Evolutionary conservation across 2,329 filamentous ascomycete genomes (phyloP).

Genomic region (Phyllachora maydis): DNA sequence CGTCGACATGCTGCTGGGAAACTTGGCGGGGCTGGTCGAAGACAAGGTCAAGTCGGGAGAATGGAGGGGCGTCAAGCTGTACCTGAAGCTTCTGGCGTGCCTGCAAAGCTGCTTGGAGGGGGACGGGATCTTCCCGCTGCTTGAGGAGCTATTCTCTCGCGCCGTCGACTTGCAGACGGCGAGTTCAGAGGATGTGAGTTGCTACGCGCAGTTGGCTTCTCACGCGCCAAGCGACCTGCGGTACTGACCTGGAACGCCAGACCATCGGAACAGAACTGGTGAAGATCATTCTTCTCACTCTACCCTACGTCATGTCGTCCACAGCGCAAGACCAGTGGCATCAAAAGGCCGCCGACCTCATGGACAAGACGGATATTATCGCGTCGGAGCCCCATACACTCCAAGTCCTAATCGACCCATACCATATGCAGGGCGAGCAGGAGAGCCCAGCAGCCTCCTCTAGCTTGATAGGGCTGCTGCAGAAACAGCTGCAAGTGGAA

Average conservation of each 20-base stretch:
- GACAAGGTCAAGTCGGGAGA: slow-evolving; percentile 48
- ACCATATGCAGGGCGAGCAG: slow-evolving; percentile 41
- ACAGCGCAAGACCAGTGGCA: slow-evolving; percentile 49
- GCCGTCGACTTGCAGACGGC: slow-evolving; percentile 88
- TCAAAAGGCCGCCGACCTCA: slow-evolving; percentile 53
- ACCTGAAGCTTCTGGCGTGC: slow-evolving; percentile 76
- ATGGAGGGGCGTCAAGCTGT: slow-evolving; percentile 82
- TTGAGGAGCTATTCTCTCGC: slow-evolving; percentile 78
- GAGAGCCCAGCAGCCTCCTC: slow-evolving; percentile 39
- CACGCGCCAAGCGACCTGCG: not conserved
- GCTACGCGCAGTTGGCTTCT: too few species aligned
- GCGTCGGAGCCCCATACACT: slow-evolving; percentile 72
- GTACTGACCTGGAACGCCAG: slow-evolving; percentile 12
- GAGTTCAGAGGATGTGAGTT: slow-evolving; percentile 73
- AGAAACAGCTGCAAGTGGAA: slow-evolving; percentile 69
- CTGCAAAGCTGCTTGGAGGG: slow-evolving; percentile 63
- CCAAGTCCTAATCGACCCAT: slow-evolving; percentile 73
- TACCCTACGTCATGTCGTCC: slow-evolving; percentile 64
- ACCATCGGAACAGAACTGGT: slow-evolving; percentile 68
- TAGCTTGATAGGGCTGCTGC: slow-evolving; percentile 62
- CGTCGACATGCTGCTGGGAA: slow-evolving; percentile 46
- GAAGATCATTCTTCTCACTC: slow-evolving; percentile 87
- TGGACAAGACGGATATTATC: slow-evolving; percentile 91
- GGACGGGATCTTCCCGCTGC: slow-evolving; percentile 64
- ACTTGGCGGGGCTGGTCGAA: slow-evolving; percentile 40